Evolutionary conservation across 306 rosid genomes (phyloP), one percentile per base, ranked within the genome.

Genomic region (Pyrus communis): DNA sequence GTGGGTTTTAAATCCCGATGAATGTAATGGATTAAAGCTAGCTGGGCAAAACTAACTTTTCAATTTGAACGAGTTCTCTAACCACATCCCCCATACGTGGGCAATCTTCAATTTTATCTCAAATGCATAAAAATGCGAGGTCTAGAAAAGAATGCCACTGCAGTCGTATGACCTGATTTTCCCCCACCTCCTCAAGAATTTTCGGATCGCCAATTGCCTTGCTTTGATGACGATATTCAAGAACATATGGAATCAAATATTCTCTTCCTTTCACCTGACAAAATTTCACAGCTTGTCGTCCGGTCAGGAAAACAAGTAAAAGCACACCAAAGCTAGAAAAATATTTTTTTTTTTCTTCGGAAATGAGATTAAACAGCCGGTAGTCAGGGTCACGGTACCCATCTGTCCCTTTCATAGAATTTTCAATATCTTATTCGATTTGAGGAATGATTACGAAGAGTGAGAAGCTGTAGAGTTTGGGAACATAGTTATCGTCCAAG

Each of bases 281-380:
- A 33, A 33, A 33, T 33, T 5, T 33, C 38, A 33, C 38, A 33
- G 8, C 8, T 33, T 7, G 8, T 33, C 2, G 7, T 33, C 2
- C 35, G 1, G 35, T 43, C 4, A 68, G 14, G 7, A 68, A 42
- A 5, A 23, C n/a, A 14, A 42, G 72, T 43, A 68, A 68, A 43
- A 43, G 14, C 31, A 22, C 33, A 3, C 57, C 35, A 68, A 68
- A 43, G 57, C 57, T 7, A 25, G 43, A 68, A 12, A 68, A 33
- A 68, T 68, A 55, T 3, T 1, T 12, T 22, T 68, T 22, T 6
- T 31, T 31, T 31, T 31, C 33, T 31, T 42, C 22, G 43, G 13
- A 40, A 23, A 42, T 14, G 12, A 0, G 8, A 3, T 17, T 49
- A 67, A 21, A 40, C 0, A 0, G 1, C 1, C 2, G 0, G 25